phyloP scores from a whole-genome alignment of 176 grass and related monocot species.

The Panicum miliaceum region DNA sequence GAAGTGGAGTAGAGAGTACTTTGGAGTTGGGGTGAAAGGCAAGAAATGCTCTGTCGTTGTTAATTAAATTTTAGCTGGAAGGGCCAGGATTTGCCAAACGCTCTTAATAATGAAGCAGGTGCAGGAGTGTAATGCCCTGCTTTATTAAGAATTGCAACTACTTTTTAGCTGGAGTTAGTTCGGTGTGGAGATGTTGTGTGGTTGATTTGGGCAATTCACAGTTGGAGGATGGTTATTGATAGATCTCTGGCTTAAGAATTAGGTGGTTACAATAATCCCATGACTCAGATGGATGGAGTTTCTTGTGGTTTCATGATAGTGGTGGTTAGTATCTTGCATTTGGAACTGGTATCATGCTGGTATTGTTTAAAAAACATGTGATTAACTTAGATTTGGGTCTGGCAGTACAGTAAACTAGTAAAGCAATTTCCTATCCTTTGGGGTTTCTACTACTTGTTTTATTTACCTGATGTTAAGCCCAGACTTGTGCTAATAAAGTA shows the following conservation, averaged over 20 bases:
- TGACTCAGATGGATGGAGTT: neutral
- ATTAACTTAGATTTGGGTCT: neutral
- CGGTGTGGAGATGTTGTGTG: neutral
- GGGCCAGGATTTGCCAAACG: neutral
- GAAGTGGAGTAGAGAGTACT: neutral
- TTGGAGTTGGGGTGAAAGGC: neutral
- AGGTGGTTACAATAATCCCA: conserved; percentile 2
- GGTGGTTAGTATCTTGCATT: neutral
- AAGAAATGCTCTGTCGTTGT: neutral
- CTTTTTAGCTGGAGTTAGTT: neutral
- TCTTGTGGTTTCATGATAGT: conserved; percentile 5
- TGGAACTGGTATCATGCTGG: neutral
- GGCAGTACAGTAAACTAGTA: neutral
- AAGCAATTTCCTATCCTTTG: neutral
- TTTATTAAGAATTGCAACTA: neutral
- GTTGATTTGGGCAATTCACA: neutral
- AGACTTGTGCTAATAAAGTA: neutral
- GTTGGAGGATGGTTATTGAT: neutral
- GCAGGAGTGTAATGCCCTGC: neutral
- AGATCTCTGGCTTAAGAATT: neutral
- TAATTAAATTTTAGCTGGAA: neutral
- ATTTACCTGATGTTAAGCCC: neutral
- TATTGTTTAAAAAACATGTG: neutral
- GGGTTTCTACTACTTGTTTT: neutral
- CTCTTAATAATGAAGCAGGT: conserved; percentile 17